phyloP scores from a whole-genome alignment of 2,329 filamentous ascomycete genomes.

The Aspergillus viridinutans region DNA sequence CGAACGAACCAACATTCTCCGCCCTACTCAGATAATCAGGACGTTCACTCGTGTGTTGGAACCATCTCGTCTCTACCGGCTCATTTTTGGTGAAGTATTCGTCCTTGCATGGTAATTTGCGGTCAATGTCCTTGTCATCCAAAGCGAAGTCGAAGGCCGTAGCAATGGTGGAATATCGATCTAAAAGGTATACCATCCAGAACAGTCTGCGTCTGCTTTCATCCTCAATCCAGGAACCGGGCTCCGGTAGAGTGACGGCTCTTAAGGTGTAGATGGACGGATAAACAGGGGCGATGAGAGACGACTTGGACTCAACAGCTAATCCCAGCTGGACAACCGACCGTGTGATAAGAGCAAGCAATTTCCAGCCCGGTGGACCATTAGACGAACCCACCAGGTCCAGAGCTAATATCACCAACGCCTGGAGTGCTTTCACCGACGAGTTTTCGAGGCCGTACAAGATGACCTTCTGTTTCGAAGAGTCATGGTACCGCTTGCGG shows the following conservation, averaged over 20 bases:
- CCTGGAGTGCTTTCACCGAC: constrained; percentile 81
- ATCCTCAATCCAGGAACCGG: constrained; percentile 82
- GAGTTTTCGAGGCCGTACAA: constrained; percentile 86
- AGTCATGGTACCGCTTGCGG: constrained; percentile 69
- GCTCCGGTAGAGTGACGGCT: constrained; percentile 77
- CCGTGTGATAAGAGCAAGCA: constrained; percentile 81
- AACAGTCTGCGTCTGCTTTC: constrained; percentile 80
- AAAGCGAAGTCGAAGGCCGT: constrained; percentile 90
- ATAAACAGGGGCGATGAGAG: constrained; percentile 71
- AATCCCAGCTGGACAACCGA: constrained; percentile 85
- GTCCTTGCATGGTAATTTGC: constrained; percentile 79
- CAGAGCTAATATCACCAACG: constrained; percentile 78
- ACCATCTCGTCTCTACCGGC: constrained; percentile 80
- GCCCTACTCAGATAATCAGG: constrained; percentile 65
- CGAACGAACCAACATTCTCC: constrained; percentile 81
- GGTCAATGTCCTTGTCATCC: constrained; percentile 84
- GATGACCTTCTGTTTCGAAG: constrained; percentile 80
- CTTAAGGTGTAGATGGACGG: constrained; percentile 85
- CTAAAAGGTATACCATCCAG: constrained; percentile 91
- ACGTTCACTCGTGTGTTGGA: constrained; percentile 52
- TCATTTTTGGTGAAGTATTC: constrained; percentile 81
- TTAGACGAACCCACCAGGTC: constrained; percentile 84
- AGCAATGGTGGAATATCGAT: constrained; percentile 83
- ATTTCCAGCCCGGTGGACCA: constrained; percentile 86
- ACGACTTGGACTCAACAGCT: constrained; percentile 75